A percentile compares a stretch with the other conserved stretches of the same genome.
Evolutionary conservation across 2,329 filamentous ascomycete species (phyloP).

Genomic region (Aspergillus cejpii): DNA sequence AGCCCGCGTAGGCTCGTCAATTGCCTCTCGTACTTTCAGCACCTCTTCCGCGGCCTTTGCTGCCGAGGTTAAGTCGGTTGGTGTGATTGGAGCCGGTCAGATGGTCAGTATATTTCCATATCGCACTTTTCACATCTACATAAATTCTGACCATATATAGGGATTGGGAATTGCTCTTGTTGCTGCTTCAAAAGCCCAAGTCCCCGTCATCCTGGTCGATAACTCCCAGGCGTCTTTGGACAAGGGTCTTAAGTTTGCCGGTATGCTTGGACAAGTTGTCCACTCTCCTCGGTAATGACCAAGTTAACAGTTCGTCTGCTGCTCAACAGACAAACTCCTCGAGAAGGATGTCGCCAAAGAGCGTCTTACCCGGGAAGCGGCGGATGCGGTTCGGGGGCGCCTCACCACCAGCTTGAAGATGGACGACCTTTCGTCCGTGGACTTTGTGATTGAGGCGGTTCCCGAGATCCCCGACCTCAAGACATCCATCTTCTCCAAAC

Average conservation of each 20-base stretch:
- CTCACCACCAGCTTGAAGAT: constrained; percentile 66
- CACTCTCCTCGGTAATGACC: background rate
- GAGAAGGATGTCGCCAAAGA: constrained; percentile 88
- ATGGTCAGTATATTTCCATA: constrained; percentile 58
- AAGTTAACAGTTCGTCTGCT: background rate
- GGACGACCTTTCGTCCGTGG: constrained; percentile 70
- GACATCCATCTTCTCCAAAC: constrained; percentile 72
- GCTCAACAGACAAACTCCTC: constrained; percentile 71
- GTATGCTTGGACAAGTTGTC: constrained; percentile 40
- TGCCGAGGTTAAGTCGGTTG: constrained; percentile 75
- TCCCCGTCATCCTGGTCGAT: constrained; percentile 83
- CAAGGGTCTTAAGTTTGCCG: constrained; percentile 84
- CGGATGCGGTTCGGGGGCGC: constrained; percentile 63
- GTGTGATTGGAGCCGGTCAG: constrained; percentile 89
- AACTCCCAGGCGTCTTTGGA: constrained; percentile 75
- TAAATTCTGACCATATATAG: constrained; percentile 45
- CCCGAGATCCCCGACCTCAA: constrained; percentile 88
- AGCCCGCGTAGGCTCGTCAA: constrained; percentile 30
- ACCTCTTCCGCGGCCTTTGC: constrained; percentile 55
- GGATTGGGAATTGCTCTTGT: constrained; percentile 94
- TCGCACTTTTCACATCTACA: constrained; percentile 1
- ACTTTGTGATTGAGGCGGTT: constrained; percentile 97
- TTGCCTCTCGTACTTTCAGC: constrained; percentile 57
- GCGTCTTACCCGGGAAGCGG: constrained; percentile 73
- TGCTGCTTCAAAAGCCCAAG: constrained; percentile 72